These are phyloP conservation scores for Cucumis cinereus DNA, from an alignment of 306 rosid species.

Conservation along the genomic window DNA sequence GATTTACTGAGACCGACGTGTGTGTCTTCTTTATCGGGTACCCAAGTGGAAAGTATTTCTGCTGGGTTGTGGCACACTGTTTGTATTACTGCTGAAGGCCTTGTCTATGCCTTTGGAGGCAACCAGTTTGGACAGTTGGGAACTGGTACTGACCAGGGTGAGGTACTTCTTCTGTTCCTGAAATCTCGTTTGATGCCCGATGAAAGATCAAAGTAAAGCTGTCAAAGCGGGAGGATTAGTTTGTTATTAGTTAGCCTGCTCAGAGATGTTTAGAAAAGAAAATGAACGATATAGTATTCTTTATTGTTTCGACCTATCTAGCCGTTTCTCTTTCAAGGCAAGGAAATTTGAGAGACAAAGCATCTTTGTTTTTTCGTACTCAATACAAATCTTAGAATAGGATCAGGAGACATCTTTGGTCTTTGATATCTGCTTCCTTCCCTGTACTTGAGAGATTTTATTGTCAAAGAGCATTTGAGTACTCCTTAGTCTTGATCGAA, in stretches of 20 bases:
- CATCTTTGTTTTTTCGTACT: not conserved
- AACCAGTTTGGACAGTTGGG: constrained; percentile 95
- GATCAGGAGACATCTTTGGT: not conserved
- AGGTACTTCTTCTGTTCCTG: constrained; percentile 29
- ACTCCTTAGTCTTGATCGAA: not conserved
- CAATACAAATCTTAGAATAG: not conserved
- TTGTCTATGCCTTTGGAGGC: constrained; percentile 66
- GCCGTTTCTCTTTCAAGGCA: not conserved
- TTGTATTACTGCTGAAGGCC: constrained; percentile 52
- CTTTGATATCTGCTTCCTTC: not conserved
- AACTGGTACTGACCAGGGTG: constrained; percentile 56
- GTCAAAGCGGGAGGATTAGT: not conserved
- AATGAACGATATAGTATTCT: not conserved
- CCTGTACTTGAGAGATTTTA: not conserved
- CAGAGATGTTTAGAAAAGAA: not conserved
- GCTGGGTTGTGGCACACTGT: constrained; percentile 93
- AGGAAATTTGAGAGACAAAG: not conserved
- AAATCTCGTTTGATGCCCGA: not conserved
- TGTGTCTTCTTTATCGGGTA: constrained; percentile 48
- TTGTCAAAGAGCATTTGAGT: not conserved
- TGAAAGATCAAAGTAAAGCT: not conserved
- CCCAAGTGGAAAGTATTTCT: constrained; percentile 39
- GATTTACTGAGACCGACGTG: constrained; percentile 65
- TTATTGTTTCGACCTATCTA: not conserved
- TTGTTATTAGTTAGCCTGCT: not conserved